Base-by-base conservation (phyloP, 768 basidiomycete species). In the Lentinus tigrinus region DNA sequence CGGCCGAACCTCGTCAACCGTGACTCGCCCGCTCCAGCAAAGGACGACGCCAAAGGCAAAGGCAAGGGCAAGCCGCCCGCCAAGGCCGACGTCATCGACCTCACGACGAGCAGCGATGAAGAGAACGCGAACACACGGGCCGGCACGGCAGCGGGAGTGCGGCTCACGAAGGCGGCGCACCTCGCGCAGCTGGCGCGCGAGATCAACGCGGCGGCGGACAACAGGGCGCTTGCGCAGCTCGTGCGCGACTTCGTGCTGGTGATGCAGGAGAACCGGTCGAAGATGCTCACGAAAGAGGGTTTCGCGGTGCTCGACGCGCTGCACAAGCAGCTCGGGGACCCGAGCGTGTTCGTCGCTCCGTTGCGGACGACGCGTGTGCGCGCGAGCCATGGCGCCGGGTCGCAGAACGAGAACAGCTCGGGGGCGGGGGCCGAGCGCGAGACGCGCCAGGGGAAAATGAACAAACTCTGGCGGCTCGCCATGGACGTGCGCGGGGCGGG, bases 291-390 rank as follows among this genome's bases (percentile, higher is more conserved):
- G 36, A 85, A 82, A 69, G 87, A 91, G 61, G 89, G 83, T 6
- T 88, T 86, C 65, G 71, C 75, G 23, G 88, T 92, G 71, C 72
- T 92, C 53, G 88, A 90, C 62, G 78, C 82, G 27, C 68, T 92
- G 61, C 78, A 82, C 71, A 88, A 87, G 69, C 88, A 88, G 65
- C 78, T 92, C 43, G 82, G 80, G 37, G 85, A 89, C 68, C 85
- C 89, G 34, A 83, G 84, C 19, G 81, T 83, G 38, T 83, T 81
- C 63, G 69, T 81, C 51, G 71, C 77, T 40, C 87, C 87, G 4
- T 65, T 84, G 66, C 78, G 86, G 75, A 70, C 69, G 67, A 77
- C 70, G 51, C 71, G 65, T 42, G 54, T 65, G 36, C 61, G 61
- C 21, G 31, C 31, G 31, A 31, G 31, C 31, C 31, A 31, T 11